Percentiles rank a stretch among this genome's conserved stretches.
Evolutionary conservation across 257 asterid genomes (phyloP).

Genomic region (Primulina huaijiensis): DNA sequence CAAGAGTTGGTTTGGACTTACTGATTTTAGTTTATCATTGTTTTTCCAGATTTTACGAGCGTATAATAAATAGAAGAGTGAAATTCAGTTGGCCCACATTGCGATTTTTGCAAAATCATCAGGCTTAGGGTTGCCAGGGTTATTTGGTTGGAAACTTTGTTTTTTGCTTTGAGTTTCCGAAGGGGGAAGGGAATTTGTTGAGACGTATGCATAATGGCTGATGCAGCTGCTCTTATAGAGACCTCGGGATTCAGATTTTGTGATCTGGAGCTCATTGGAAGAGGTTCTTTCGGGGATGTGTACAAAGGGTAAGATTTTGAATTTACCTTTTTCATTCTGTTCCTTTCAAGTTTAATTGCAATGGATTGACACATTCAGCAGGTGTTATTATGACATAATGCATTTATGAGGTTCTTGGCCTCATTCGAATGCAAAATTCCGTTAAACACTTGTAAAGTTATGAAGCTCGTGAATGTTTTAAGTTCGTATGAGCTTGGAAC

Average conservation of each 20-base stretch:
- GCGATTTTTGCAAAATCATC: neutral
- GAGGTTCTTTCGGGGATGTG: slow-evolving; percentile 98
- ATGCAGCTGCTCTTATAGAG: slow-evolving; percentile 74
- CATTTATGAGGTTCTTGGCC: slow-evolving; percentile 1
- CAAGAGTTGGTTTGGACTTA: slow-evolving; percentile 17
- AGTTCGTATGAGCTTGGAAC: neutral
- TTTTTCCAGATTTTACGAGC: slow-evolving; percentile 14
- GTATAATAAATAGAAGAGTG: slow-evolving; percentile 14
- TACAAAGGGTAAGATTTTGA: slow-evolving; percentile 71
- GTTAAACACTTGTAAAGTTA: neutral
- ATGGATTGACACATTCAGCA: slow-evolving; percentile 5
- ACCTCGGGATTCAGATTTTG: slow-evolving; percentile 84
- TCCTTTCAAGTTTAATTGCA: slow-evolving; percentile 16
- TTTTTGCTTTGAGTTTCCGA: slow-evolving; percentile 22
- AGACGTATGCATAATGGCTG: slow-evolving; percentile 47
- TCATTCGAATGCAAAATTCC: slow-evolving; percentile 5
- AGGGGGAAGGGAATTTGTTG: slow-evolving; percentile 11
- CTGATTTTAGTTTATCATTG: slow-evolving; percentile 10
- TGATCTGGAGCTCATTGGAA: slow-evolving; percentile 87
- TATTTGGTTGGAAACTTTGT: slow-evolving; percentile 22
- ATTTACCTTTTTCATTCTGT: slow-evolving; percentile 11
- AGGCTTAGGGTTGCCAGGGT: slow-evolving; percentile 1
- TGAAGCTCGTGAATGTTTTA: neutral
- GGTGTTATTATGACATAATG: neutral
- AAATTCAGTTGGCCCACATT: slow-evolving; percentile 24